Evolutionary conservation across 1,139 yeast genomes (phyloP), one percentile per base, ranked within the genome.

Genomic region (Diutina sp.): DNA sequence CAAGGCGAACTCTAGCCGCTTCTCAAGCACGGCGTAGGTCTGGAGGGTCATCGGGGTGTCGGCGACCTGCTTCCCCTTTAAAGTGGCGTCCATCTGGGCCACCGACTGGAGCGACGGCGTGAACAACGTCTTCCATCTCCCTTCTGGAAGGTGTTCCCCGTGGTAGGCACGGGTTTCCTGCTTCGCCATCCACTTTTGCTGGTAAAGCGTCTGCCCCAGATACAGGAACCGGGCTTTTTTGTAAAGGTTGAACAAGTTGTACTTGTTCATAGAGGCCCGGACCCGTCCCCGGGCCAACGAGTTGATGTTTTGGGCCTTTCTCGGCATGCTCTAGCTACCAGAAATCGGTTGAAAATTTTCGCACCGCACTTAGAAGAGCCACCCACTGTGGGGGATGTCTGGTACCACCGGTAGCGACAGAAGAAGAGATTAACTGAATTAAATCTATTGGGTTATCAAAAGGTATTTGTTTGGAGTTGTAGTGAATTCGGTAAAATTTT

Each of bases 141-240:
- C 75, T 69, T 93, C 99, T 0, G 95, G 87, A 58, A 93, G 72
- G 67, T 87, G 91, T 66, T 93, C 98, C 63, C 99, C 99, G 68
- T 93, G 99, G 69, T 93, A 93, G 1, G 95, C 87, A 72, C 99
- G 82, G 4, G 98, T 85, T 67, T 90, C 97, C 66, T 85, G 86
- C 69, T 95, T 93, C 57, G 97, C 86, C 9, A 78, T 73, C 91
- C 96, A 93, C 72, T 90, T 90, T 70, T 91, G 97, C 72, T 90
- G 97, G 72, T 79, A 93, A 58, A 89, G 72, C 16, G 90, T 80
- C 65, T 80, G 82, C 9, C 83, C 79, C 58, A 76, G 64, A 66
- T 76, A 80, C 58, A 73, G 76, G 41, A 79, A 72, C 56, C 75
- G 74, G 48, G 82, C 79, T 65, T 87, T 85, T 69, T 85, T 86